Evolutionary conservation across 768 basidiomycete species (phyloP), one percentile per base, ranked within the genome.

Genomic region (Phanerochaete carnosa): DNA sequence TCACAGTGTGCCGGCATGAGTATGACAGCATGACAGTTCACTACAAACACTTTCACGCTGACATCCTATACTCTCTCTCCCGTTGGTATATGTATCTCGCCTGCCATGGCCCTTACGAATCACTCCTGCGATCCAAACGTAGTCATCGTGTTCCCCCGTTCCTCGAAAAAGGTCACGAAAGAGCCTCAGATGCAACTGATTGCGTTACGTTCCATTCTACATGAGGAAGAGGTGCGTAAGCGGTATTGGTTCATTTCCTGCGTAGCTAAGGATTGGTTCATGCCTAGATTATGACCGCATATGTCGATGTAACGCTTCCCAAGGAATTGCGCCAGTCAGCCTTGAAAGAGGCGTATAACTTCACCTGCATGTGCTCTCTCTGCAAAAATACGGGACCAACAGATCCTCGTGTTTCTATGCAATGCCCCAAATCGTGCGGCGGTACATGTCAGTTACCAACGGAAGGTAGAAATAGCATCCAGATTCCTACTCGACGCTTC

Each of bases 121-220:
- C 95, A 98, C 69, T 90, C 90, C 0, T 95, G 94, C 68, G 80
- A 84, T 23, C 92, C 93, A 0, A 95, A 97, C 68, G 93, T 90
- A 0, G 92, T 89, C 32, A 83, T 95, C n/a, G 92, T 98, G 3
- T 98, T 96, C 69, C 95, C 95, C 52, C 78, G 84, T 3, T 70
- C 79, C 2, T 70, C 78, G 4, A 70, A 68, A 13, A 62, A 73
- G 0, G 60, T 66, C 0, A 66, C 59, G 22, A 72, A 79, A 28
- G 88, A 89, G 68, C 85, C 90, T 0, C 61, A 83, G 29, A 81
- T 94, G 84, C 83, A 90, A 37, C 79, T 97, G 12, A 73, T 95
- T 13, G 86, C 89, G 0, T 72, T 98, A 28, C 82, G 80, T 54
- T 76, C 83, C 15, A 88, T 98, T 33, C 53, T 64, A 1, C 70